Evolutionary conservation across 2,329 filamentous ascomycete genomes (phyloP), one percentile per base, ranked within the genome.

Genomic region (Pseudocercospora eumusae): DNA sequence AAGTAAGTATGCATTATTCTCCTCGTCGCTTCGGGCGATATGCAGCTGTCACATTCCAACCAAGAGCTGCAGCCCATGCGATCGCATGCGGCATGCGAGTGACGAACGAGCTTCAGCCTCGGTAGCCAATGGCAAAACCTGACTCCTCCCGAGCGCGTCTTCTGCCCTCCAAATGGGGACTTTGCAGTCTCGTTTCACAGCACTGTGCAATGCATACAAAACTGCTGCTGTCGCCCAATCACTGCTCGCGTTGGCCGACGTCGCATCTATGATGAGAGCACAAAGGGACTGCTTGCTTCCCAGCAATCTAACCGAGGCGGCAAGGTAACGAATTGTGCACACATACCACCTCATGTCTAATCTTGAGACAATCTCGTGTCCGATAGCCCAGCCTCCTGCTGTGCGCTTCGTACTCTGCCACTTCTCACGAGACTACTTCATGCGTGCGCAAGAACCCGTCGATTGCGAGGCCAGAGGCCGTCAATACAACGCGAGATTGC

Each of bases 1-100:
- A n/a, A n/a, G n/a, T n/a, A n/a, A n/a, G n/a, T n/a, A n/a, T n/a
- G n/a, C n/a, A n/a, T n/a, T 45, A 7, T 45, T 31, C 20, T 33
- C n/a, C 25, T 36, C 45, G 28, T 27, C 59, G 13, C 47, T 47
- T 61, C 57, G 49, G 58, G 63, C 50, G 63, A 55, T 52, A 6
- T 61, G 63, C 64, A 66, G 58, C 59, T 64, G 61, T 64, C 64
- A 66, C 64, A 60, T 60, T 64, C 56, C 27, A 31, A 20, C 4
- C 50, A 13, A 31, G n/a, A 18, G 23, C 50, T 31, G 15, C 7
- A 15, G n/a, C 28, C 23, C 50, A 31, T 53, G 59, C 45, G 36
- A 55, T 36, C 44, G n/a, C n/a, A n/a, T n/a, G n/a, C n/a, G n/a
- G 20, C 28, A 42, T 54, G 50, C 44, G 52, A 56, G 33, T 55